Evolutionary conservation across 2,329 filamentous ascomycete species (phyloP), one percentile per base, ranked within the genome.

Genomic region (Drechslerella dactyloides): DNA sequence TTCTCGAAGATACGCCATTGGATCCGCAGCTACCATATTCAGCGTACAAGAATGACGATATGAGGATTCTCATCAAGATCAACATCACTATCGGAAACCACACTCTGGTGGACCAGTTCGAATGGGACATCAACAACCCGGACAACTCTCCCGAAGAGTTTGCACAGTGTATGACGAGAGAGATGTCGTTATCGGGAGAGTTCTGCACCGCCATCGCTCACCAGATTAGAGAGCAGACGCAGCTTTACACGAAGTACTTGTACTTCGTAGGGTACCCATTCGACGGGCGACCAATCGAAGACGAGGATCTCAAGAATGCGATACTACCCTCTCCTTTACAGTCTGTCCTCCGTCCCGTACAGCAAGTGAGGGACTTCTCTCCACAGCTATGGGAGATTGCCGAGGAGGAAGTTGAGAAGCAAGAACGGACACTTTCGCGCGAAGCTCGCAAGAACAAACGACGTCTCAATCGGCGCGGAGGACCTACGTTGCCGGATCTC

Each of bases 121-220:
- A 99, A 80, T 99, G 94, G 94, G 94, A 99, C 76, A 92, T 97
- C 78, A 97, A 97, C 80, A 96, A 96, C 79, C 90, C 93, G 0
- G 82, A 89, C 61, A 99, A 99, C 79, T 96, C 90, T 0, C 92
- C 94, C 1, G 94, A 99, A 80, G 91, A 96, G 66, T 99, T 99
- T 79, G 94, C 94, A 24, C 83, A 86, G 73, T 88, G 88, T 78
- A 96, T 97, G 91, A 88, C 93, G 0, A 86, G 87, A 69, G 94
- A 99, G 77, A 84, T 99, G 24, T 93, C 93, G 2, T 84, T 99
- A 17, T 91, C 91, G 0, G 94, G 94, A 74, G 94, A 99, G 79
- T 99, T 99, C 77, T 93, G 91, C 1, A 99, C 94, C 0, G 93
- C 94, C 6, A 97, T 99, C 79, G 94, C 94, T 11, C 94, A 99